These are phyloP conservation scores for Heritiera fomes DNA, from an alignment of 345 rosid genomes.

Conservation along the genomic window DNA sequence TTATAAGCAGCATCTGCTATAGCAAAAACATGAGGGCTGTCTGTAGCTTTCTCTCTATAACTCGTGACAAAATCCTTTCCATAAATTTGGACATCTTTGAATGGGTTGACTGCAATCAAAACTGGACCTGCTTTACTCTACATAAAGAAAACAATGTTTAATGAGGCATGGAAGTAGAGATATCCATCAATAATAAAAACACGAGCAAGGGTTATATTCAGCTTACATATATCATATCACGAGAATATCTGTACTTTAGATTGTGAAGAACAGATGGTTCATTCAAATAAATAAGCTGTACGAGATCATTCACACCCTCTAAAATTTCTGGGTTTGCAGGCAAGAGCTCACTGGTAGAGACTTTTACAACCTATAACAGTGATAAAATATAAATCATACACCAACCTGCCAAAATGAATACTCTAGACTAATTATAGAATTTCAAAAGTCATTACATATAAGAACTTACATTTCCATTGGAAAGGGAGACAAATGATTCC, in stretches of 20 bases:
- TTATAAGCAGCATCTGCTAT: constrained; percentile 76
- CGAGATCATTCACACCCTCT: constrained; percentile 84
- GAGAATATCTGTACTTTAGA: constrained; percentile 74
- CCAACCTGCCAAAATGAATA: constrained; percentile 24
- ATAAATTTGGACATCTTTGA: constrained; percentile 63
- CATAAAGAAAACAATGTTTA: constrained; percentile 25
- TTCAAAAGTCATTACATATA: constrained; percentile 7
- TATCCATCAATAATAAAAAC: constrained; percentile 12
- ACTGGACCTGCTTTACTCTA: constrained; percentile 97
- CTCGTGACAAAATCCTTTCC: constrained; percentile 58
- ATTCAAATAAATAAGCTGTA: constrained; percentile 90
- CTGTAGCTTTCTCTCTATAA: constrained; percentile 60
- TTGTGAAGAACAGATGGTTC: constrained; percentile 94
- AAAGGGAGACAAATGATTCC: constrained; percentile 58
- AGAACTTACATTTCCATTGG: constrained; percentile 65
- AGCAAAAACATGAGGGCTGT: constrained; percentile 83
- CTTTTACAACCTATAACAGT: constrained; percentile 64
- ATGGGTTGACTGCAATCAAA: constrained; percentile 87
- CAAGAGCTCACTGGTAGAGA: constrained; percentile 66
- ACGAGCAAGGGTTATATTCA: constrained; percentile 20
- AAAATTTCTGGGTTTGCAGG: constrained; percentile 96
- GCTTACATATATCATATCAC: constrained; percentile 86
- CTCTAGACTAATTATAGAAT: constrained; percentile 20
- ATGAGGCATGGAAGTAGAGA: constrained; percentile 9
- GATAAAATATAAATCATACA: constrained; percentile 27